Percentiles rank a stretch among this genome's conserved stretches.
Evolutionary conservation across 208 protist genomes (phyloP).

Genomic region (Trypanosoma lewisi): DNA sequence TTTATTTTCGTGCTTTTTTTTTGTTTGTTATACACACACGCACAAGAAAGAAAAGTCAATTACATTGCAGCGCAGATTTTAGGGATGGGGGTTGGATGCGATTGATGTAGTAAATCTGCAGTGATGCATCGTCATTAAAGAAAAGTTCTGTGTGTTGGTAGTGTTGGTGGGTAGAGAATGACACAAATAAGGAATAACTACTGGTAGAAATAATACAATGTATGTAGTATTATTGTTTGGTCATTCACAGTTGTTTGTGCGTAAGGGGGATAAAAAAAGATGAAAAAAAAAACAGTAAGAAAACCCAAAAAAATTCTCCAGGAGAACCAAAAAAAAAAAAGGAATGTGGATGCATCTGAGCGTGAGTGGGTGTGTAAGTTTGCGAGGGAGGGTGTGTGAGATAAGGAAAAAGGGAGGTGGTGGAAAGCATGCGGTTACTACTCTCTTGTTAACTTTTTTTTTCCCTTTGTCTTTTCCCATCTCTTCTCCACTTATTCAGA

Average conservation of each 20-base stretch:
- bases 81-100: background rate
- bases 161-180: too few species aligned
- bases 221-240: background rate
- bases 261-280: background rate
- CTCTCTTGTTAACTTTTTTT: slow-evolving; percentile 4
- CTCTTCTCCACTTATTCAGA: background rate
- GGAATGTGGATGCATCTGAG: background rate
- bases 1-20: too few species aligned
- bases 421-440: background rate
- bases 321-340: background rate
- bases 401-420: background rate
- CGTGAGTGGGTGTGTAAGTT: too few species aligned
- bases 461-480: background rate
- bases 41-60: background rate
- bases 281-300: background rate
- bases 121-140: background rate
- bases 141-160: too few species aligned
- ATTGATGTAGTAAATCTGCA: background rate
- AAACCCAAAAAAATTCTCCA: background rate
- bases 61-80: background rate
- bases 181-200: too few species aligned
- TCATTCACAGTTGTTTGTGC: too few species aligned
- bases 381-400: too few species aligned
- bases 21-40: too few species aligned
- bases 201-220: background rate